Percentiles rank a stretch among this genome's conserved stretches.
Conservation (phyloP, 176 grass and related monocot species). For the Bolboschoenus planiculmis region DNA sequence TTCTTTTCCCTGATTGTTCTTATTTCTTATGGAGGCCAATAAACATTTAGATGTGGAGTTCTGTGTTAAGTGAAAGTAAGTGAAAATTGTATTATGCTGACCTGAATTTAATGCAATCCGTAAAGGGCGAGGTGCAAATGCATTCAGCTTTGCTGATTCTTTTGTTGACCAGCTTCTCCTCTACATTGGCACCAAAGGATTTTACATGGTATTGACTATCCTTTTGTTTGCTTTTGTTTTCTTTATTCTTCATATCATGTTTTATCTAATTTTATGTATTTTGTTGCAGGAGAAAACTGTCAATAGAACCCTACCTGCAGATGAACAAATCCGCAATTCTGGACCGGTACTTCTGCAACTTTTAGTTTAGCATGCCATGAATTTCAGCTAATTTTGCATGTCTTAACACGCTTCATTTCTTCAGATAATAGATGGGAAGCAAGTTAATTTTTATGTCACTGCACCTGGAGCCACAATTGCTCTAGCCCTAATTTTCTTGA, state of each 20-base stretch:
- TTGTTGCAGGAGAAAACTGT: slow-evolving; percentile 48
- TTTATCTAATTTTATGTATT: slow-evolving; percentile 5
- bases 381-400: slow-evolving; percentile 21
- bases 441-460: slow-evolving; percentile 95
- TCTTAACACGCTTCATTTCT: slow-evolving; percentile 15
- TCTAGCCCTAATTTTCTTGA: slow-evolving; percentile 83
- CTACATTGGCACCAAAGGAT: slow-evolving; percentile 75
- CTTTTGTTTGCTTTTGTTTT: slow-evolving; percentile 20
- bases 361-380: slow-evolving; percentile 3
- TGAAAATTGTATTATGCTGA: not conserved
- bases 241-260: not conserved
- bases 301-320: slow-evolving; percentile 29
- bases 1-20: slow-evolving; percentile 1
- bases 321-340: slow-evolving; percentile 53
- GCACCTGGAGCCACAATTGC: slow-evolving; percentile 97
- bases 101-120: slow-evolving; percentile 10
- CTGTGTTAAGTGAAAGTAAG: not conserved
- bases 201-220: slow-evolving; percentile 51
- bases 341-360: slow-evolving; percentile 51
- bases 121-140: slow-evolving; percentile 58
- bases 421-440: slow-evolving; percentile 81
- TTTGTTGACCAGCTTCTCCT: slow-evolving; percentile 86
- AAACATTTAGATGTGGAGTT: not conserved
- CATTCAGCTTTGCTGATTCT: slow-evolving; percentile 73
- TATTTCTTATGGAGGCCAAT: not conserved